Conservation (phyloP, 1,139 yeast genomes). For the Yamadazyma kanchanaburiensis region DNA sequence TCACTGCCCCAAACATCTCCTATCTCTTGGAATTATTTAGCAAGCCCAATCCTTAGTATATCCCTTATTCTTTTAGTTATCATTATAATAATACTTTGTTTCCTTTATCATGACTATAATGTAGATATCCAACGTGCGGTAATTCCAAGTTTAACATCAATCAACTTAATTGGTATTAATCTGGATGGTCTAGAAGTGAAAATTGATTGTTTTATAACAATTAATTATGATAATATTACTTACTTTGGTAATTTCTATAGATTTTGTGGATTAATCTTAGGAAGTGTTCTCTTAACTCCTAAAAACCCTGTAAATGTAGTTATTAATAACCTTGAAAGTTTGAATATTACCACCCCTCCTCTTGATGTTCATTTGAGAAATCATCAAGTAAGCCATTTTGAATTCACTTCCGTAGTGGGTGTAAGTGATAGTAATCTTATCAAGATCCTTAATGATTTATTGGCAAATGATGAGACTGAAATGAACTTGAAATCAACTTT, state of each 20-base stretch:
- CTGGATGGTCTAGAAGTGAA: slow-evolving; percentile 22
- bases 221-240: slow-evolving; percentile 23
- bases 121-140: slow-evolving; percentile 18
- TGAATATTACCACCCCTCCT: slow-evolving; percentile 10
- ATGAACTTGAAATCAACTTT: slow-evolving; percentile 11
- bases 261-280: slow-evolving; percentile 9
- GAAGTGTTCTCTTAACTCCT: slow-evolving; percentile 9
- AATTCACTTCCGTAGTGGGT: slow-evolving; percentile 11
- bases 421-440: slow-evolving; percentile 12
- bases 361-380: slow-evolving; percentile 8
- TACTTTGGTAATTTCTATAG: slow-evolving; percentile 19
- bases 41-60: slow-evolving; percentile 14
- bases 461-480: slow-evolving; percentile 9
- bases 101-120: slow-evolving; percentile 16
- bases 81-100: slow-evolving; percentile 14
- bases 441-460: slow-evolving; percentile 11
- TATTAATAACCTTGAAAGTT: slow-evolving; percentile 12
- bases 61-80: slow-evolving; percentile 14
- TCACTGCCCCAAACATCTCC: slow-evolving; percentile 2
- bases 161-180: slow-evolving; percentile 19
- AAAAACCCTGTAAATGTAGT: slow-evolving; percentile 10
- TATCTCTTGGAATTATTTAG: slow-evolving; percentile 8
- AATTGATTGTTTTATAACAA: slow-evolving; percentile 20
- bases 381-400: slow-evolving; percentile 8
- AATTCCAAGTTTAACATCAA: slow-evolving; percentile 15